phyloP scores from a whole-genome alignment of 805 yeast species.

The Saccharomycopsis amapae region DNA sequence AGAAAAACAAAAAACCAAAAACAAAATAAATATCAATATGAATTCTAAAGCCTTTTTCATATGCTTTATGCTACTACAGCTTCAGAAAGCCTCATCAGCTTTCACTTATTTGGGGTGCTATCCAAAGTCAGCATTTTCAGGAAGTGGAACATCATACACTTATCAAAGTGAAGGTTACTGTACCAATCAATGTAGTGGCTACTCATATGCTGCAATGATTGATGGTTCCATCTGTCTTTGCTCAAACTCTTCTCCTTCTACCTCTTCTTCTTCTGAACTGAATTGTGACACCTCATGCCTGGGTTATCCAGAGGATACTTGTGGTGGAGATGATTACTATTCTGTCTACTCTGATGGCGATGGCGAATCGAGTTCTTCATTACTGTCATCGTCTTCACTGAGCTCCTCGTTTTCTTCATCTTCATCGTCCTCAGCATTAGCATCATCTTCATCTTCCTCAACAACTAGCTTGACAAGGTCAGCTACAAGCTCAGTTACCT shows the following conservation, averaged over 20 bases:
- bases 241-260: conserved; percentile 52
- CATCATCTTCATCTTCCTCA: conserved; percentile 11
- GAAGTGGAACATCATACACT: conserved; percentile 33
- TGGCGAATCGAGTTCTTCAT: conserved; percentile 12
- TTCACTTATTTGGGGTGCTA: conserved; percentile 33
- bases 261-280: conserved; percentile 42
- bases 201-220: conserved; percentile 34
- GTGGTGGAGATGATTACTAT: conserved; percentile 54
- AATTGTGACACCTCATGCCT: conserved; percentile 43
- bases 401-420: conserved; percentile 5
- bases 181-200: conserved; percentile 28
- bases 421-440: conserved; percentile 4
- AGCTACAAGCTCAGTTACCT: conserved; percentile 5
- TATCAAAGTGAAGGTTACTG: conserved; percentile 32
- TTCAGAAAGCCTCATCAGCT: conserved; percentile 9
- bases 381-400: neutral
- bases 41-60: too few species aligned
- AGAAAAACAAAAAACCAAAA: too few species aligned
- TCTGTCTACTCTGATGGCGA: conserved; percentile 37
- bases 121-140: conserved; percentile 25
- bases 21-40: too few species aligned
- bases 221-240: conserved; percentile 35
- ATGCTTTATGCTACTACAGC: neutral
- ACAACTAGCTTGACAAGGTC: conserved; percentile 1
- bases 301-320: conserved; percentile 55